Conservation (phyloP, 2,329 filamentous ascomycete species). For the Phaeoacremonium minimum region DNA sequence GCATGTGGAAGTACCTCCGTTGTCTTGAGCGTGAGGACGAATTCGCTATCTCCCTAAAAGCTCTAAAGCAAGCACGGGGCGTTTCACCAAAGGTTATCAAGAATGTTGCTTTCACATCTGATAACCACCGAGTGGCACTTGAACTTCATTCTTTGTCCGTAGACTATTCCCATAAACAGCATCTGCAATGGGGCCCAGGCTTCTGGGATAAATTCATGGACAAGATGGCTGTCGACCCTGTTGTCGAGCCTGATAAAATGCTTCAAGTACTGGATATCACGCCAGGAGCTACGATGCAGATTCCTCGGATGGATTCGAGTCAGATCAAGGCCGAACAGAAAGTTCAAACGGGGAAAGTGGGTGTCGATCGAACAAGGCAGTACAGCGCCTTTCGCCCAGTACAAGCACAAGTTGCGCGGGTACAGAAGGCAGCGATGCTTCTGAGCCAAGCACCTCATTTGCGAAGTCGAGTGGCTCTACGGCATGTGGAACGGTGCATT, state of each 20-base stretch:
- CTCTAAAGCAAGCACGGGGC: slow-evolving; percentile 11
- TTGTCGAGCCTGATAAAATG: background rate
- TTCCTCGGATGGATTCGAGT: no score
- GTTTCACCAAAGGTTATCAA: slow-evolving; percentile 9
- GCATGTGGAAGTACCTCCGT: slow-evolving; percentile 13
- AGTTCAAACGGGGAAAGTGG: no score
- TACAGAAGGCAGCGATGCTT: background rate
- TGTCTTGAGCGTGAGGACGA: slow-evolving; percentile 10
- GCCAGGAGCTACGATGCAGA: no score
- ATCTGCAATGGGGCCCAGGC: slow-evolving; percentile 10
- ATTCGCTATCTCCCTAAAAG: slow-evolving; percentile 11
- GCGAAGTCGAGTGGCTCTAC: slow-evolving; percentile 16
- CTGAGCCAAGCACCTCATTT: slow-evolving; percentile 9
- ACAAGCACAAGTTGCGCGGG: no score
- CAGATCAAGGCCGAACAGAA: no score
- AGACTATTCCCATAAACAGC: background rate
- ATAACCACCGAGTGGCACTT: slow-evolving; percentile 12
- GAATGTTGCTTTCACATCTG: slow-evolving; percentile 14
- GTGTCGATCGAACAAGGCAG: no score
- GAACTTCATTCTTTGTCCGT: slow-evolving; percentile 12
- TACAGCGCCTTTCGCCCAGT: no score
- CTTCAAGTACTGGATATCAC: background rate
- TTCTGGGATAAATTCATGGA: slow-evolving; percentile 17
- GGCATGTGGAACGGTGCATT: slow-evolving; percentile 25
- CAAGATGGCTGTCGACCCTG: background rate